Evolutionary conservation across 202 grass and related monocot genomes (phyloP).

Genomic region (Bolboschoenoplectus hybrid): DNA sequence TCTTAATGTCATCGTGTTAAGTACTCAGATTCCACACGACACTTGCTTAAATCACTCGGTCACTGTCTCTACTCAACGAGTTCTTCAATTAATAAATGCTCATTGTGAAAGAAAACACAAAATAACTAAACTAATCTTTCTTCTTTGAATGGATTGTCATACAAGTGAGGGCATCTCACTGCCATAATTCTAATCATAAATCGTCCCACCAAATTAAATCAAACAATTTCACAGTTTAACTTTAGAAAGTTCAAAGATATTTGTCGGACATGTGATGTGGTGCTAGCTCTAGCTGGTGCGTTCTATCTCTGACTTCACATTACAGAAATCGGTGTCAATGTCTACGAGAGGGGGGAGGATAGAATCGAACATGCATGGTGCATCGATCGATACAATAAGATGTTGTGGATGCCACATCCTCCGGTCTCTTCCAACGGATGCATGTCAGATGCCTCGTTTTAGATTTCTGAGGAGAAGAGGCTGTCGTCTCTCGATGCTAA

Average conservation of each 20-base stretch:
- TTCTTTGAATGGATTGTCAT: too few species aligned
- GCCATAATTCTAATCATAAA: too few species aligned
- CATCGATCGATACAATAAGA: neutral
- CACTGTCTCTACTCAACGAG: too few species aligned
- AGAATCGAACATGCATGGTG: neutral
- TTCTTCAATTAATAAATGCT: too few species aligned
- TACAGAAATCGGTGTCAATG: neutral
- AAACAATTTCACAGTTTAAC: too few species aligned
- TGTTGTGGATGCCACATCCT: neutral
- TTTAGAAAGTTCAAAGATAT: neutral
- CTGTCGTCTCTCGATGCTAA: neutral
- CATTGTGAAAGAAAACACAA: too few species aligned
- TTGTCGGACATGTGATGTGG: neutral
- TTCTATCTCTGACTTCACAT: neutral
- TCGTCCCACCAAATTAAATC: too few species aligned
- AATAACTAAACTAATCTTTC: too few species aligned
- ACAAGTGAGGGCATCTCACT: too few species aligned
- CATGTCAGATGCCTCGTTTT: slow-evolving; percentile 1
- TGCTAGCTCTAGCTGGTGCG: neutral
- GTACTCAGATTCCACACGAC: too few species aligned
- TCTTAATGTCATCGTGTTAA: too few species aligned
- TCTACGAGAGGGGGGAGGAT: neutral
- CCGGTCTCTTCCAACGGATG: neutral
- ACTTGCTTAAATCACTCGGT: too few species aligned
- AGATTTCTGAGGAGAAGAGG: neutral